Evolutionary conservation across 805 yeast species (phyloP).

Genomic region (Barnettozyma sucrosica): DNA sequence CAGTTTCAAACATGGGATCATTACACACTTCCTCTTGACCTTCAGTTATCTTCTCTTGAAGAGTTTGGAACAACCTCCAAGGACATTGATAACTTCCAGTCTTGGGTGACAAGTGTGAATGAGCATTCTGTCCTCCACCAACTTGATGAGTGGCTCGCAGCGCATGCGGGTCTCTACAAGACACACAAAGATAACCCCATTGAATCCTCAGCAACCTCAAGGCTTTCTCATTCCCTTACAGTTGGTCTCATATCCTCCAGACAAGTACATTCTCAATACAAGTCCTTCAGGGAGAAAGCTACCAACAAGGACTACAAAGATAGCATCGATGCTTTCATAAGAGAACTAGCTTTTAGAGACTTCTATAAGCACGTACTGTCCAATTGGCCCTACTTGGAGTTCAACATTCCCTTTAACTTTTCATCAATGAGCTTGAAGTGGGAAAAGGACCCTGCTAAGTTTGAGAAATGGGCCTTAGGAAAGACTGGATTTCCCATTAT

Average conservation of each 20-base stretch:
- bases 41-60: constrained; percentile 13
- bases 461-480: constrained; percentile 47
- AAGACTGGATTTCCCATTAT: constrained; percentile 50
- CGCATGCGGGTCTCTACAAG: constrained; percentile 4
- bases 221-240: constrained; percentile 41
- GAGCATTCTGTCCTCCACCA: neutral
- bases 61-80: constrained; percentile 3
- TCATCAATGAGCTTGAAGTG: constrained; percentile 37
- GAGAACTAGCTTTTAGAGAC: constrained; percentile 57
- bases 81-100: constrained; percentile 3
- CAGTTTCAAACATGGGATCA: constrained; percentile 9
- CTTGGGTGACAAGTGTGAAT: neutral
- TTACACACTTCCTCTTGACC: constrained; percentile 19
- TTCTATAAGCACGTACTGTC: constrained; percentile 45
- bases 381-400: constrained; percentile 45
- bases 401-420: constrained; percentile 44
- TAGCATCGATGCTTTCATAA: constrained; percentile 39
- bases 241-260: constrained; percentile 42
- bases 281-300: constrained; percentile 27
- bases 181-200: constrained; percentile 13
- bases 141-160: constrained; percentile 4
- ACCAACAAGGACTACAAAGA: constrained; percentile 25
- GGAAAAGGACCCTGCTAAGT: constrained; percentile 37
- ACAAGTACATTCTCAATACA: constrained; percentile 26
- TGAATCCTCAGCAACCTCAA: constrained; percentile 27